Evolutionary conservation across 2,329 filamentous ascomycete species (phyloP), one percentile per base, ranked within the genome.

Genomic region (Cadophora malorum): DNA sequence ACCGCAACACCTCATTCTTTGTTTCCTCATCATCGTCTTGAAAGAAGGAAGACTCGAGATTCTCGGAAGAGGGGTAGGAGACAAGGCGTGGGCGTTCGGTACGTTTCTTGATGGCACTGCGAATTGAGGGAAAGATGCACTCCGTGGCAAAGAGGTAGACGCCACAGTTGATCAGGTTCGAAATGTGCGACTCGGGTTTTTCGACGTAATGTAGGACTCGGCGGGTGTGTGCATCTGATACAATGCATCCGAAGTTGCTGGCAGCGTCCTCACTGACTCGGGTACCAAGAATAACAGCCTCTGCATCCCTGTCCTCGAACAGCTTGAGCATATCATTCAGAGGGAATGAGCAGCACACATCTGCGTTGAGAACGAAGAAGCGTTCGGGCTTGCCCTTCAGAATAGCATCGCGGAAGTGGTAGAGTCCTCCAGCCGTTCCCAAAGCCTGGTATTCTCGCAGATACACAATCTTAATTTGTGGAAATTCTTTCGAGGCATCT

Each of bases 371-470:
- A 67, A 99, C 96, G 80, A 99, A 97, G 83, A 98, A 93, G 77
- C 93, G 91, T 81, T 97, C 94, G 49, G 96, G 96, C 72, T 90
- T 89, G 78, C 95, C 94, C 85, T 97, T 98, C 80, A 98, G 89
- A 78, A 99, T 98, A 73, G 93, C 93, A 87, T 99, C 96, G 79
- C 96, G 93, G 89, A 99, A 98, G 84, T 98, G 96, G 86, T 98
- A 99, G 56, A 99, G 88, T 70, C 96, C 96, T 75, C 96, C 96
- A 35, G 96, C 96, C 16, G 96, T 98, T 79, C 96, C 96, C 70
- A 99, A 84, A 68, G 96, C 94, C 81, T 97, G 91, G 84, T 99
- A 99, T 85, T 99, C 96, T 78, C 96, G 92, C 64, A 99, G 88
- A 83, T 99, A 99, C 80, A 94, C 93, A 82, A 98, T 93, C 76